These are phyloP conservation scores for Ophiostoma sp. DNA, from an alignment of 2,329 filamentous ascomycete species.

Conservation along the genomic window DNA sequence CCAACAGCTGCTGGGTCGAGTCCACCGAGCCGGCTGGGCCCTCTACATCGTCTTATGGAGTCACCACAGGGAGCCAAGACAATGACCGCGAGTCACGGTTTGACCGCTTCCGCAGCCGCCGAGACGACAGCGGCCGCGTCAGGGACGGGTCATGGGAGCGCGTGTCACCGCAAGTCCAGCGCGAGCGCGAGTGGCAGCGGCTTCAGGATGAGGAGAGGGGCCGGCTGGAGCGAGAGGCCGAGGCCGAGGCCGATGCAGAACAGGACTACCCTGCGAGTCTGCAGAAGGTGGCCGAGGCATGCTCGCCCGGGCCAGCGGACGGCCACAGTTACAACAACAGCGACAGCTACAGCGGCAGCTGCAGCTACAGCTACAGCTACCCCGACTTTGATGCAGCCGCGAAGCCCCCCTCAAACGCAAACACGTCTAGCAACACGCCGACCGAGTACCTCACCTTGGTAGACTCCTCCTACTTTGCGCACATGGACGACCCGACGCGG, in stretches of 20 bases:
- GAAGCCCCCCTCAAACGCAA: not conserved
- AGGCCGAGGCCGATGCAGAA: not conserved
- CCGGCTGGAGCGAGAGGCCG: not conserved
- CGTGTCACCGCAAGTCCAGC: constrained; percentile 20
- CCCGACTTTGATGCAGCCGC: not conserved
- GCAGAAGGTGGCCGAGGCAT: not conserved
- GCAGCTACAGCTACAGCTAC: not conserved
- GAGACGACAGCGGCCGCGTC: constrained; percentile 18
- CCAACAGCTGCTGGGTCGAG: not conserved
- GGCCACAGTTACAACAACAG: not conserved
- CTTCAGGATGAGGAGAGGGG: constrained; percentile 10
- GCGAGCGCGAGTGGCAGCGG: constrained; percentile 12
- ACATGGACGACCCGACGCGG: not conserved
- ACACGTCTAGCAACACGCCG: not conserved
- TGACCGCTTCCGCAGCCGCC: constrained; percentile 6
- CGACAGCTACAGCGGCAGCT: not conserved
- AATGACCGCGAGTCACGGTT: constrained; percentile 4
- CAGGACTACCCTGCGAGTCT: not conserved
- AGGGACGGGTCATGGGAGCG: constrained; percentile 23
- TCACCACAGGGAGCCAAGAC: not conserved
- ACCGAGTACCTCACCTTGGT: not conserved
- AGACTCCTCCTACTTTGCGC: not conserved
- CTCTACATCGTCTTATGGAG: too few species aligned
- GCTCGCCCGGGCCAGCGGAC: too few species aligned
- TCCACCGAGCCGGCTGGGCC: not conserved